These are phyloP conservation scores for Suillus americanus DNA, from an alignment of 768 basidiomycete species.

Conservation along the genomic window DNA sequence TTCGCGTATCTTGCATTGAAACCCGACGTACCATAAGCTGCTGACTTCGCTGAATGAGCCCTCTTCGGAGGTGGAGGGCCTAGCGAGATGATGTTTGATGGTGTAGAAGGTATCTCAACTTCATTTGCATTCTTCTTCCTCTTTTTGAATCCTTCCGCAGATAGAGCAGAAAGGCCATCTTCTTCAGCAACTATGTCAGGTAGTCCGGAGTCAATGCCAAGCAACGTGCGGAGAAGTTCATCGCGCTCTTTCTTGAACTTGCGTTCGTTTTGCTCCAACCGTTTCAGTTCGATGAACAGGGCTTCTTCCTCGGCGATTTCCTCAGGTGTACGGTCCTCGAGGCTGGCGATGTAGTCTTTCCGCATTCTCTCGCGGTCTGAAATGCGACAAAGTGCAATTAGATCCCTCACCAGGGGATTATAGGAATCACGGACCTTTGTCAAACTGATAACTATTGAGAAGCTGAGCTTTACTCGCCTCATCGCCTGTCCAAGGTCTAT, in stretches of 20 bases:
- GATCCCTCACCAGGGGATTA: background rate
- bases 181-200: slow-evolving; percentile 66
- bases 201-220: slow-evolving; percentile 86
- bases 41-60: slow-evolving; percentile 50
- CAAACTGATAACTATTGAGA: slow-evolving; percentile 76
- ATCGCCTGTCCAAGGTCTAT: slow-evolving; percentile 82
- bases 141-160: slow-evolving; percentile 51
- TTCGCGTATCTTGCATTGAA: background rate
- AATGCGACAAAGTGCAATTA: background rate
- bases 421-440: slow-evolving; percentile 63
- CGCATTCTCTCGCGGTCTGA: slow-evolving; percentile 85
- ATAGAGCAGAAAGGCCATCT: slow-evolving; percentile 51
- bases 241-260: slow-evolving; percentile 87
- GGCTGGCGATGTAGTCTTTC: slow-evolving; percentile 81
- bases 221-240: slow-evolving; percentile 77
- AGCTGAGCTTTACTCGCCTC: slow-evolving; percentile 67
- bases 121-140: slow-evolving; percentile 44
- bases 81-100: slow-evolving; percentile 37
- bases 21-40: slow-evolving; percentile 52
- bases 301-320: slow-evolving; percentile 96
- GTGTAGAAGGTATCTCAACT: slow-evolving; percentile 32
- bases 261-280: slow-evolving; percentile 91
- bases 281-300: slow-evolving; percentile 88
- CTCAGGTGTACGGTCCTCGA: slow-evolving; percentile 86
- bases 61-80: slow-evolving; percentile 38